Conservation (phyloP, 208 protist genomes). For the Kentomonas sorsogonicus region DNA sequence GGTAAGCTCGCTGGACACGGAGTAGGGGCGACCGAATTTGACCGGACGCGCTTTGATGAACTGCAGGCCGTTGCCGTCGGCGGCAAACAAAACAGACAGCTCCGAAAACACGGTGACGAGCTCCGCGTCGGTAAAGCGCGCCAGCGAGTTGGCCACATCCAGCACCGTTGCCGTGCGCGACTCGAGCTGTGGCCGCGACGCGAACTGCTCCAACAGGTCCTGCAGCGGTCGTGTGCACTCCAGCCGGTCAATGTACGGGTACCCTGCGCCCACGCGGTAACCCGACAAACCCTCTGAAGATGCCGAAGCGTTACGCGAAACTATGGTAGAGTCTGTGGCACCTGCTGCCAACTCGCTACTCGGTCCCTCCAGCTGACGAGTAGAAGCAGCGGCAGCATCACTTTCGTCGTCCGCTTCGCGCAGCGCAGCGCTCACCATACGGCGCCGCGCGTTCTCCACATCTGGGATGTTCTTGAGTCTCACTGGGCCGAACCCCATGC, state of each 20-base stretch:
- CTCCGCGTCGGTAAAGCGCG: constrained; percentile 53
- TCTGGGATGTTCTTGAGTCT: constrained; percentile 74
- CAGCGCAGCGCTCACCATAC: constrained; percentile 22
- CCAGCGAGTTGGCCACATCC: constrained; percentile 67
- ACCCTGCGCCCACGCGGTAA: constrained; percentile 38
- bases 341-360: too few species aligned
- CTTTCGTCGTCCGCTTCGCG: too few species aligned
- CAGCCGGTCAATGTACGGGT: constrained; percentile 67
- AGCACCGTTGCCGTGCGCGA: constrained; percentile 63
- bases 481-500: constrained; percentile 74
- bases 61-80: constrained; percentile 64
- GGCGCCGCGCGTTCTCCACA: constrained; percentile 39
- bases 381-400: too few species aligned
- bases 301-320: neutral
- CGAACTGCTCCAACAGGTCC: constrained; percentile 70
- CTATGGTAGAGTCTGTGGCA: too few species aligned
- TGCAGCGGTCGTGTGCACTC: constrained; percentile 63
- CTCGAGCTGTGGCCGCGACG: constrained; percentile 42
- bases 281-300: constrained; percentile 15
- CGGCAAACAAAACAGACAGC: constrained; percentile 54
- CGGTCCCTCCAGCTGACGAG: too few species aligned
- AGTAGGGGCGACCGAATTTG: constrained; percentile 71
- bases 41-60: constrained; percentile 50
- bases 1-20: constrained; percentile 43
- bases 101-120: constrained; percentile 61